These are phyloP conservation scores for Salvia sclarea DNA, from an alignment of 305 asterid species.

Conservation along the genomic window DNA sequence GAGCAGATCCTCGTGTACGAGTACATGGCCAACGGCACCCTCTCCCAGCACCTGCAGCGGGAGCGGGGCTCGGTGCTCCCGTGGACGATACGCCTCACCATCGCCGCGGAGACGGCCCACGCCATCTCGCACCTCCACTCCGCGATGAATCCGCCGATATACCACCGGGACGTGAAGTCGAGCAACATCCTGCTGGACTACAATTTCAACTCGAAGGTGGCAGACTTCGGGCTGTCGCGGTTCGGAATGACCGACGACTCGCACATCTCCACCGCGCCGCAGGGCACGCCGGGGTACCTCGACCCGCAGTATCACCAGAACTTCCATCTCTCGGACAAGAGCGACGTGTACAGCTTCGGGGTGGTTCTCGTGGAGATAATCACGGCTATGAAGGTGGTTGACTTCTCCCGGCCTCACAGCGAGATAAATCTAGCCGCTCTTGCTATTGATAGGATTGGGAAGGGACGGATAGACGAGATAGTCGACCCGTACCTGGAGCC, in stretches of 20 bases:
- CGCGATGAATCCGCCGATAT: constrained; percentile 81
- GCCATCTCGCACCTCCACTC: constrained; percentile 94
- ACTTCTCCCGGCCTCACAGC: constrained; percentile 76
- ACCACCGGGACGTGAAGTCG: constrained; percentile 89
- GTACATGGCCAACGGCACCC: constrained; percentile 88
- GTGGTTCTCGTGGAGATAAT: constrained; percentile 92
- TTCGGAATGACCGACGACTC: constrained; percentile 93
- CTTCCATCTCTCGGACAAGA: constrained; percentile 93
- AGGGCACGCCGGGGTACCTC: constrained; percentile 94
- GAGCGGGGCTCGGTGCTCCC: constrained; percentile 74
- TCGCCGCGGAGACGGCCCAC: constrained; percentile 89
- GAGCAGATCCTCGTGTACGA: constrained; percentile 95
- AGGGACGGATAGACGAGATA: constrained; percentile 81
- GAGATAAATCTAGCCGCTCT: constrained; percentile 89
- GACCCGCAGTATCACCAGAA: constrained; percentile 98
- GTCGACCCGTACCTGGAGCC: constrained; percentile 84
- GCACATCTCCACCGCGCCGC: constrained; percentile 94
- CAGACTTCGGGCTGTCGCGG: constrained; percentile 92
- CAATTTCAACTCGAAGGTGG: constrained; percentile 83
- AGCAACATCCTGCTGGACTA: constrained; percentile 80
- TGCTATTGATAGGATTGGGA: constrained; percentile 82
- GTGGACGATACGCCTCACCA: constrained; percentile 85
- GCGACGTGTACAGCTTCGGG: constrained; percentile 94
- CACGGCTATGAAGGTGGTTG: constrained; percentile 82
- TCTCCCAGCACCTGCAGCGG: constrained; percentile 86